Percentiles rank a stretch among this genome's conserved stretches.
These are phyloP conservation scores for Penicillium psychrofluorescens DNA, from an alignment of 495 filamentous ascomycete genomes.

Conservation along the genomic window DNA sequence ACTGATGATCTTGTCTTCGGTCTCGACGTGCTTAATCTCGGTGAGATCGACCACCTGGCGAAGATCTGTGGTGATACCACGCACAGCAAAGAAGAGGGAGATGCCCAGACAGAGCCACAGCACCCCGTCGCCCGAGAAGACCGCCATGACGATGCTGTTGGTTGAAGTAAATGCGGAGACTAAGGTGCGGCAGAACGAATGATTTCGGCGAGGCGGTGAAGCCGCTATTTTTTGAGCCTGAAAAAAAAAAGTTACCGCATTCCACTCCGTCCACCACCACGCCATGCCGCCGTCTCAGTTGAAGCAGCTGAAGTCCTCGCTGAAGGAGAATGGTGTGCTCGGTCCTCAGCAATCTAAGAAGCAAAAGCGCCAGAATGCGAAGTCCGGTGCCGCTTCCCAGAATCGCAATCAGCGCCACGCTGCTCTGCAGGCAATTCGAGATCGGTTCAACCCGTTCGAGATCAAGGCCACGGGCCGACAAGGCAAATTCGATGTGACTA, in stretches of 20 bases:
- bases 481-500: conserved; percentile 71
- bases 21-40: conserved; percentile 40
- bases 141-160: conserved; percentile 24
- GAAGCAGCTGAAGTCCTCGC: conserved; percentile 86
- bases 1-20: conserved; percentile 37
- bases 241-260: conserved; percentile 17
- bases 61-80: conserved; percentile 38
- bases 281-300: conserved; percentile 91
- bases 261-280: conserved; percentile 4
- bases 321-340: conserved; percentile 79
- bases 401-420: conserved; percentile 66
- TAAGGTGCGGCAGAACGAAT: conserved; percentile 23
- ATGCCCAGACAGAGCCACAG: conserved; percentile 40
- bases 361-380: conserved; percentile 67
- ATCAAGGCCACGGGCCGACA: conserved; percentile 62
- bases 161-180: conserved; percentile 23
- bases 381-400: conserved; percentile 50
- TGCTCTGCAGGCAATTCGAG: conserved; percentile 76
- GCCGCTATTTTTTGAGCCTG: conserved; percentile 19
- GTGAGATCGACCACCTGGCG: conserved; percentile 39
- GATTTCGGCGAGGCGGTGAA: conserved; percentile 25
- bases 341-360: conserved; percentile 90
- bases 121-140: conserved; percentile 32
- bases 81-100: conserved; percentile 39
- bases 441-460: conserved; percentile 97